Base-by-base conservation (phyloP, 1,139 yeast genomes). In the Arxiozyma bovina region DNA sequence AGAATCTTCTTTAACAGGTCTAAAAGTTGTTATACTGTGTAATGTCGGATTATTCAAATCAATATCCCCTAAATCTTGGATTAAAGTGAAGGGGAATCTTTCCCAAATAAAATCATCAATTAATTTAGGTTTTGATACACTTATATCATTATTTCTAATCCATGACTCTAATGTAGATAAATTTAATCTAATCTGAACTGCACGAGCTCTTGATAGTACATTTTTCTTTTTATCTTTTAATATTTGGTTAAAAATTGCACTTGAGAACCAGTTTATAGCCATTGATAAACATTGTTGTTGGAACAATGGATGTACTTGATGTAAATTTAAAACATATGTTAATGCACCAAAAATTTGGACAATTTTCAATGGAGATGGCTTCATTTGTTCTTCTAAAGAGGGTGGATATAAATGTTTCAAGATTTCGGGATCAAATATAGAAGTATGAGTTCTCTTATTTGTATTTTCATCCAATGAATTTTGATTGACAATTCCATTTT, bases 311-410 rank as follows among this genome's bases (percentile, higher is more conserved):
- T 87, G 93, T 5, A 91, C 87, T 55, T 83, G 81, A 67, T 88
- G 95, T 45, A 91, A 74, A 59, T 87, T 90, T 64, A 91, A 75
- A 3, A 93, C 95, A 66, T 91, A 90, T 54, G 89, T 78, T 52
- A 93, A 76, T 0, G 98, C 96, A 25, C 96, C 94, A 57, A 93
- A 77, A 1, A 91, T 87, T 64, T 94, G 96, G 23, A 91, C 82
- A 54, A 91, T 79, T 62, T 82, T 84, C 53, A 91, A 74, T 0
- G 99, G 99, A 0, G 97, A 87, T 3, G 97, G 96, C 65, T 82
- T 84, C 71, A 79, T 74, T 58, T 81, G 81, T 56, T 89, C 91
- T 45, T 71, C 73, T 2, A 82, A 76, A 0, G 85, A 71, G 15
- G 94, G 94, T 12, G 93, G 93, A 59, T 82, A 85, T 53, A 86